Evolutionary conservation across 2,329 filamentous ascomycete species (phyloP), one percentile per base, ranked within the genome.

Genomic region (Rhynchosporium secalis): DNA sequence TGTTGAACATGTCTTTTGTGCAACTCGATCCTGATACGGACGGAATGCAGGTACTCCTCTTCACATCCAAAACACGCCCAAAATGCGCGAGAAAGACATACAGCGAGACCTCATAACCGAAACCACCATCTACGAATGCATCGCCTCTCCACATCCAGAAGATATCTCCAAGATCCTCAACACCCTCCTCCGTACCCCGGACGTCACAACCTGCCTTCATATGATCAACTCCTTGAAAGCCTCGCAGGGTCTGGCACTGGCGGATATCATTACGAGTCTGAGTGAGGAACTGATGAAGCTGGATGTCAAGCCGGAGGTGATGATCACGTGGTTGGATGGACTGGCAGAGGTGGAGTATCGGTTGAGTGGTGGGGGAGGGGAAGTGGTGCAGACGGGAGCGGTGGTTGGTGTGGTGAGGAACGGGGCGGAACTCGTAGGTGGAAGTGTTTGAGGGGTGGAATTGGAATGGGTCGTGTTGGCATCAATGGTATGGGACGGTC

Each of bases 81-180:
- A 85, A 73, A 76, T 84, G 4, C 81, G 81, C 65, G 79, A 89
- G 65, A 80, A 84, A 76, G 83, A 88, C 59, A 86, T 93, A 33
- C 81, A 88, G 60, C 84, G 92, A 46, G 94, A 98, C 63, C 85
- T 91, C 69, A 96, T 97, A 68, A 96, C 90, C 41, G 90, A 96
- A 74, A 92, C 91, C 26, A 88, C 87, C 7, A 98, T 99, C 72
- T 99, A 97, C 81, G 93, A 92, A 76, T 99, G 95, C 76, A 96
- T 99, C 73, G 95, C 95, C 8, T 94, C 94, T 1, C 95, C 95
- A 3, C 93, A 96, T 69, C 95, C 95, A 0, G 86, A 88, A 29
- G 94, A 96, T 71, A 92, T 98, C 72, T 83, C 85, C 68, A 86
- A 90, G 70, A 98, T 99, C 59, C 82, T 93, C 68, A 84, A 89